phyloP scores from a whole-genome alignment of 2,329 filamentous ascomycete genomes.

The Curvularia sp. region DNA sequence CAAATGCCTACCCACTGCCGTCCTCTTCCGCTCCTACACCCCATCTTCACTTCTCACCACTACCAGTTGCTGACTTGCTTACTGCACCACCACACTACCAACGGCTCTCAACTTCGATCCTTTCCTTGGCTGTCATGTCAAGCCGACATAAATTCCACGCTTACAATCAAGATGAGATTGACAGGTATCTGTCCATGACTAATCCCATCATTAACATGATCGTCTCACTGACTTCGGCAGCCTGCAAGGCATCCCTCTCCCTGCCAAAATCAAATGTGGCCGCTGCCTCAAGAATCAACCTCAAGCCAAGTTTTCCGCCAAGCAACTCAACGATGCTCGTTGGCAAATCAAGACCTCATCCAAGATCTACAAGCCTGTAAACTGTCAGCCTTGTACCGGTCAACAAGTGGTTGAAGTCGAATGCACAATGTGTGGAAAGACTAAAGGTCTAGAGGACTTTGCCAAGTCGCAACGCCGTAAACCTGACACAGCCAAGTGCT shows the following conservation, averaged over 20 bases:
- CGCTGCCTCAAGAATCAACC: constrained; percentile 55
- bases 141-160: constrained; percentile 12
- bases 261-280: constrained; percentile 53
- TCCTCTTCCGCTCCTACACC: background rate
- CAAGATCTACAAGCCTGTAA: constrained; percentile 37
- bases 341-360: constrained; percentile 21
- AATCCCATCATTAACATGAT: background rate
- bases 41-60: background rate
- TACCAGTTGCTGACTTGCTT: background rate
- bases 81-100: background rate
- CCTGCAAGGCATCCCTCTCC: constrained; percentile 31
- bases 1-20: too few relatives aligned
- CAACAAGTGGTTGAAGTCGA: constrained; percentile 55
- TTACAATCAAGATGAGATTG: constrained; percentile 24
- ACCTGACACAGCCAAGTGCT: constrained; percentile 53
- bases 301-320: constrained; percentile 55
- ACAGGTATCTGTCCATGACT: constrained; percentile 10
- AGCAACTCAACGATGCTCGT: constrained; percentile 53
- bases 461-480: constrained; percentile 58
- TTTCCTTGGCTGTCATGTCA: constrained; percentile 8
- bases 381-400: constrained; percentile 57
- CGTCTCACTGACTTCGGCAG: constrained; percentile 10
- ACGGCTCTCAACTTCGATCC: background rate
- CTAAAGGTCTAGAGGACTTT: constrained; percentile 59
- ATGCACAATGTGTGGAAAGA: constrained; percentile 57